Conservation (phyloP, 345 rosid species). For the Eucalyptus pauciflora region DNA sequence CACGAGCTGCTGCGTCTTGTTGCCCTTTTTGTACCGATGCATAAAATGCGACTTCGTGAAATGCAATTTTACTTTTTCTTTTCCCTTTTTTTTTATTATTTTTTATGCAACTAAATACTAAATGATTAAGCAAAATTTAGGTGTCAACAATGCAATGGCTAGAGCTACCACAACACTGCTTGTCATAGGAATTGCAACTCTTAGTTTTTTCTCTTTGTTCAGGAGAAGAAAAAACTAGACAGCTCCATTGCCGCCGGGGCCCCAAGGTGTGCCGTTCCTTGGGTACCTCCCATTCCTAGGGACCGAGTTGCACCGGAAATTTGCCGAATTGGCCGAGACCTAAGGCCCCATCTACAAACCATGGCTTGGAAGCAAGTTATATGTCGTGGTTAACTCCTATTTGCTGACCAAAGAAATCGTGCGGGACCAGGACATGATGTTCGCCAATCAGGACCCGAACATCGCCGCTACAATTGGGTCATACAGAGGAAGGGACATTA, state of each 20-base stretch:
- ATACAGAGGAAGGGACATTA: slow-evolving; percentile 24
- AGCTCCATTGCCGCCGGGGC: background rate
- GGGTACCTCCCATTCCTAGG: background rate
- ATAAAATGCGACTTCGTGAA: no score
- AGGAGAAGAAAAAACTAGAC: background rate
- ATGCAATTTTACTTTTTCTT: no score
- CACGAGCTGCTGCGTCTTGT: no score
- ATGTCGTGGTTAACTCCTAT: slow-evolving; percentile 15
- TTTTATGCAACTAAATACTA: no score
- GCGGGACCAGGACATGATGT: slow-evolving; percentile 13
- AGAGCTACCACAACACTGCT: background rate
- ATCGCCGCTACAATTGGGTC: background rate
- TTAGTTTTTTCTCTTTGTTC: background rate
- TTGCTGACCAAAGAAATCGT: slow-evolving; percentile 12
- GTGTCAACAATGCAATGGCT: background rate
- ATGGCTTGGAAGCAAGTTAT: slow-evolving; percentile 13
- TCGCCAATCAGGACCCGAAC: no score
- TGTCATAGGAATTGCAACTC: background rate
- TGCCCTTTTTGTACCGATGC: no score
- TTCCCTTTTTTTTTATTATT: no score
- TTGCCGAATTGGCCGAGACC: background rate
- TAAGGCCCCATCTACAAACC: slow-evolving; percentile 5
- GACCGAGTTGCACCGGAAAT: background rate
- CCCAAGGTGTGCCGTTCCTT: background rate
- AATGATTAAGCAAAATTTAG: no score